These are phyloP conservation scores for Asterella californica DNA, from an alignment of 225 moss, liverwort and hornwort genomes.

Conservation along the genomic window DNA sequence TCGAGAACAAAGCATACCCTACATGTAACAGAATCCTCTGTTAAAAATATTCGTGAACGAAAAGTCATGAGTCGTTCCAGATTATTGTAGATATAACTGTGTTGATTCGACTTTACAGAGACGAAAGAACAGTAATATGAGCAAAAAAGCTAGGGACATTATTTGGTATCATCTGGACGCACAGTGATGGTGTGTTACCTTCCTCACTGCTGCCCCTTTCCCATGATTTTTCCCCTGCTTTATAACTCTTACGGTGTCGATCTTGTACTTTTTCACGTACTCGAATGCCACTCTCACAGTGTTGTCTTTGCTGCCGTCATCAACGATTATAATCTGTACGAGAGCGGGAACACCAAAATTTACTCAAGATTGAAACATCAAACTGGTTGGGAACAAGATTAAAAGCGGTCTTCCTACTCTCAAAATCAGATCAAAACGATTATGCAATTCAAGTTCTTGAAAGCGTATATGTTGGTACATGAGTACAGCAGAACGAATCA, in stretches of 20 bases:
- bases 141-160: background rate
- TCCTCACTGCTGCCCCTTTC: constrained; percentile 95
- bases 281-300: constrained; percentile 87
- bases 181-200: constrained; percentile 34
- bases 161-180: background rate
- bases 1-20: constrained; percentile 88
- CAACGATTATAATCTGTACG: constrained; percentile 84
- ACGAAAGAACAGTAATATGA: background rate
- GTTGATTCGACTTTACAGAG: background rate
- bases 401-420: background rate
- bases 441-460: no score
- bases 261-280: constrained; percentile 75
- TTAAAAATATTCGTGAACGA: background rate
- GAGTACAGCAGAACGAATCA: no score
- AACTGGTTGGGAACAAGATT: background rate
- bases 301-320: constrained; percentile 93
- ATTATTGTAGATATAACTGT: background rate
- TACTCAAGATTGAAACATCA: background rate
- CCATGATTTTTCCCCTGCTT: constrained; percentile 90
- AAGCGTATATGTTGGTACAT: no score
- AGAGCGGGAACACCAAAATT: constrained; percentile 1
- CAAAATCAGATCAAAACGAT: background rate
- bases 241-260: constrained; percentile 76
- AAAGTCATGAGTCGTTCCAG: background rate
- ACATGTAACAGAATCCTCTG: background rate